phyloP scores from a whole-genome alignment of 2,329 filamentous ascomycete species.

The Exophiala xenobiotica region DNA sequence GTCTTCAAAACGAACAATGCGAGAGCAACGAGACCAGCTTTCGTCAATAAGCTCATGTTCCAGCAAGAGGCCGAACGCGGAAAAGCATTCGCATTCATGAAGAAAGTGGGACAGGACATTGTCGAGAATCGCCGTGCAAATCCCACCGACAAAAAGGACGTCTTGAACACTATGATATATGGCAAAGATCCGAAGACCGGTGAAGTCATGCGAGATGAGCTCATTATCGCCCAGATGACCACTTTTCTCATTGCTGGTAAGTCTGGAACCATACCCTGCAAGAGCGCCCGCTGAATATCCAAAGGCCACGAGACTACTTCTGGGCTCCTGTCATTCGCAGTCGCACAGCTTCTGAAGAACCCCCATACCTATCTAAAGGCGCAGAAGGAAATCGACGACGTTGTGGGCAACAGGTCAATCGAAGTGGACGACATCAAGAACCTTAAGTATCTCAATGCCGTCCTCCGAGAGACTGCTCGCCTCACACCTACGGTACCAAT shows the following conservation, averaged over 20 bases:
- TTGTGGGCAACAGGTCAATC: conserved; percentile 60
- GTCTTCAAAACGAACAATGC: conserved; percentile 58
- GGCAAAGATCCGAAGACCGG: conserved; percentile 68
- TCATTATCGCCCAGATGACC: conserved; percentile 68
- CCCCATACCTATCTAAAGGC: conserved; percentile 60
- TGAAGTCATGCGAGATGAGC: conserved; percentile 60
- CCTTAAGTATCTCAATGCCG: conserved; percentile 64
- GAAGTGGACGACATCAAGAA: conserved; percentile 61
- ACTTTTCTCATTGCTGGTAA: conserved; percentile 67
- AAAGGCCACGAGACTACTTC: conserved; percentile 68
- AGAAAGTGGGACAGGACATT: conserved; percentile 57
- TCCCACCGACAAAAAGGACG: conserved; percentile 61
- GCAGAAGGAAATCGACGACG: conserved; percentile 65
- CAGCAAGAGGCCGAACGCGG: conserved; percentile 7
- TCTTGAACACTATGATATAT: conserved; percentile 68
- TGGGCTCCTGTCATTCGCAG: conserved; percentile 64
- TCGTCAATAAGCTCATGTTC: conserved; percentile 49
- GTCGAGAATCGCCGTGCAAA: conserved; percentile 58
- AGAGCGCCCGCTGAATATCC: background rate
- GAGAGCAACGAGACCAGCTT: conserved; percentile 49
- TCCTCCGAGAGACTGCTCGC: conserved; percentile 64
- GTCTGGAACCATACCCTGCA: background rate
- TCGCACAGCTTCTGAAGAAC: conserved; percentile 64
- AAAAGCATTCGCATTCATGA: conserved; percentile 40
- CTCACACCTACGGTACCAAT: conserved; percentile 50